Evolutionary conservation across 2,329 filamentous ascomycete species (phyloP), one percentile per base, ranked within the genome.

Genomic region (Phaeomoniella chlamydospora): DNA sequence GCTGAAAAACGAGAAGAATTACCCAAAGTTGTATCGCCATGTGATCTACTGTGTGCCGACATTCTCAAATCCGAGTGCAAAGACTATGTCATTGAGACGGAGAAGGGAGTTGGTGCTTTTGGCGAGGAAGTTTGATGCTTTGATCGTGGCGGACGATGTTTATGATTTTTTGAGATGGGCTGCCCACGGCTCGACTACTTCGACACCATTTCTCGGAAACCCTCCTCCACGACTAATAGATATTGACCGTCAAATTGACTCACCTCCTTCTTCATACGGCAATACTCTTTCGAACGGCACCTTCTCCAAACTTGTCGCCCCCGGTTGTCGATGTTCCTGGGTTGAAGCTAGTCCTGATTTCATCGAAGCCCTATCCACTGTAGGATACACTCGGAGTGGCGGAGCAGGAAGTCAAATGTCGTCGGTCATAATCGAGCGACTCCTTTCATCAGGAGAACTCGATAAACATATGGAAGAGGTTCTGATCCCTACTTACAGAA

Each of bases 101-200:
- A 72, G 90, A 3, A 61, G 76, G 43, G 64, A 64, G 9, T 67
- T 96, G 3, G 75, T 96, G 15, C 62, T 64, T n/a, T 58, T 94
- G 4, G 88, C 88, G 0, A 70, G 88, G 38, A 65, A 76, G 39
- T 74, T 80, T 53, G 77, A 96, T 53, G 84, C 83, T 4, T 68
- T 96, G n/a, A 58, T 94, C 37, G 68, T 94, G 17, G 74, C 74
- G 34, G 88, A 96, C 58, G 90, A 98, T 54, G 86, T 96, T 6
- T 98, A 98, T 53, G 88, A 96, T 54, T 80, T 88, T 45, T 66
- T 96, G 4, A 81, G 87, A 52, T 94, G 86, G 84, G 70, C 73
- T 2, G 48, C 62, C 1, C 50, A 59, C 2, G 31, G 38, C 14
- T 38, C 42, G n/a, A 18, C 34, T 5, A 4, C 41, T 13, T 15